Conservation (phyloP, 805 yeast genomes). For the Kuraishia hungarica region DNA sequence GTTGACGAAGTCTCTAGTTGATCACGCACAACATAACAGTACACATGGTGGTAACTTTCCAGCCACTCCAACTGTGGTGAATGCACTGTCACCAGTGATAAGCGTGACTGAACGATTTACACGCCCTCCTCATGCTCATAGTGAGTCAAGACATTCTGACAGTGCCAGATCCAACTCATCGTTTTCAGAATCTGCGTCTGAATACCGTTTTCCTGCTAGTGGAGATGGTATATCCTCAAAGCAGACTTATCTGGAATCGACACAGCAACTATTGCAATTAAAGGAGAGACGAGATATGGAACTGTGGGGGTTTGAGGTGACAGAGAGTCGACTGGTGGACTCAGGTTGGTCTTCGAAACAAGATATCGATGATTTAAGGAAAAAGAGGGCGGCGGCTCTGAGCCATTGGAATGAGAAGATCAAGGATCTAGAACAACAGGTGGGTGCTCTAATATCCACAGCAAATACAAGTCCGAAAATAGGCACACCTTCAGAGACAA, state of each 20-base stretch:
- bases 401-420: background rate
- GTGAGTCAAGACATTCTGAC: background rate
- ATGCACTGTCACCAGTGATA: background rate
- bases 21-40: background rate
- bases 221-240: background rate
- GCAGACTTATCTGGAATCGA: background rate
- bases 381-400: background rate
- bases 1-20: background rate
- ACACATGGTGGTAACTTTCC: background rate
- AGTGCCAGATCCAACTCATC: background rate
- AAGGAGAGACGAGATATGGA: background rate
- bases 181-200: background rate
- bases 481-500: background rate
- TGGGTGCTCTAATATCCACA: background rate
- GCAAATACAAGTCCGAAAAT: background rate
- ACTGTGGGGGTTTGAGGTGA: background rate
- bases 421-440: background rate
- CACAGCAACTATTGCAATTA: background rate
- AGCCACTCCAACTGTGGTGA: background rate
- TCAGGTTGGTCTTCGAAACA: background rate
- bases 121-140: background rate
- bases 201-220: background rate
- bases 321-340: background rate
- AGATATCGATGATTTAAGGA: background rate
- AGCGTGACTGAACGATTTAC: background rate